These are phyloP conservation scores for Gnaphalium uliginosum DNA, from an alignment of 129 eudicot species.

Conservation along the genomic window DNA sequence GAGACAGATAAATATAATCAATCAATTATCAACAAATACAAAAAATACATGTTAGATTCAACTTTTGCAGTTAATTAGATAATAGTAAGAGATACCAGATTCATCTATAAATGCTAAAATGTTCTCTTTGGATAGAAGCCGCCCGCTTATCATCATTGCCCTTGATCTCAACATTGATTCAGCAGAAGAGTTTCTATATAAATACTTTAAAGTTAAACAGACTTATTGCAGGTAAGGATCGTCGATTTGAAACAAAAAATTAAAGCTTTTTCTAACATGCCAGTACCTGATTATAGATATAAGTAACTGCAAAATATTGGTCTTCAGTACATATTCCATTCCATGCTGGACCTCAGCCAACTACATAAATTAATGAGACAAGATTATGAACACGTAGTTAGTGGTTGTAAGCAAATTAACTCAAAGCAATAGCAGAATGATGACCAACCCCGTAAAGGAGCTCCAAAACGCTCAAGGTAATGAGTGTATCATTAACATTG, in stretches of 20 bases:
- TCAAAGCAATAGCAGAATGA: constrained; percentile 7
- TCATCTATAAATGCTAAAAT: constrained; percentile 55
- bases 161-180: constrained; percentile 89
- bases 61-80: not conserved
- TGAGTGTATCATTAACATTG: constrained; percentile 61
- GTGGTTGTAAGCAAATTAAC: not conserved
- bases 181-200: constrained; percentile 56
- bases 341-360: constrained; percentile 78
- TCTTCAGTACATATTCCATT: constrained; percentile 66
- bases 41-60: not conserved
- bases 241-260: not conserved
- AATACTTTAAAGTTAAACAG: not conserved
- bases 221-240: not conserved
- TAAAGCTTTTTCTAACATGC: constrained; percentile 3
- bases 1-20: not conserved
- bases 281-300: constrained; percentile 70
- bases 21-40: not conserved
- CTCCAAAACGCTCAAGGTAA: constrained; percentile 75
- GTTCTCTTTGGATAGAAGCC: constrained; percentile 78
- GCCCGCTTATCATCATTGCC: constrained; percentile 91
- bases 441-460: constrained; percentile 70
- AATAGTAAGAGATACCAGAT: constrained; percentile 42
- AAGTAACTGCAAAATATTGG: constrained; percentile 70
- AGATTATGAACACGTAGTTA: not conserved
- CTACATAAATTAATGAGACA: constrained; percentile 42